phyloP scores from a whole-genome alignment of 768 basidiomycete species.

The Infundibulicybe gibba region DNA sequence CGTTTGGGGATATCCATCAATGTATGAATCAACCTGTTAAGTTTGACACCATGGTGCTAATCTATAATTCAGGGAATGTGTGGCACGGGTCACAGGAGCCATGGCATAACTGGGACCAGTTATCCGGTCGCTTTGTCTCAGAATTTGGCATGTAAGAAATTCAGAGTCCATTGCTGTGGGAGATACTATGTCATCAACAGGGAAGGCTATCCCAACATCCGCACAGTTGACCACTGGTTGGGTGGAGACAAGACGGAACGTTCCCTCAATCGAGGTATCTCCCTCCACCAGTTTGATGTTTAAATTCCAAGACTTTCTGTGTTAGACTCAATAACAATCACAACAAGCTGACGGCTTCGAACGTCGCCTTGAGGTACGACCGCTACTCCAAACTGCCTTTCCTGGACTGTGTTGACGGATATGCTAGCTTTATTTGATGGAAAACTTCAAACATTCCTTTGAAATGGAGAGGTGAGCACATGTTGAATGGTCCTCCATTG shows the following conservation, averaged over 20 bases:
- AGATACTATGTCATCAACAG: conserved; percentile 30
- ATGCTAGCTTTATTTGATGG: conserved; percentile 81
- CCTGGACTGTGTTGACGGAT: conserved; percentile 1
- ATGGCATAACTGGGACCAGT: conserved; percentile 91
- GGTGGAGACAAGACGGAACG: conserved; percentile 69
- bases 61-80: conserved; percentile 63
- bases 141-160: conserved; percentile 84
- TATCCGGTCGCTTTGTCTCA: conserved; percentile 89
- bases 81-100: conserved; percentile 94
- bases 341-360: conserved; percentile 89
- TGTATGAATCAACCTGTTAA: conserved; percentile 39
- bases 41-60: conserved; percentile 4
- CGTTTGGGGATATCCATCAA: conserved; percentile 88
- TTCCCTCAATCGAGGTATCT: conserved; percentile 83
- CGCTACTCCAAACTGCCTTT: neutral
- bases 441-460: conserved; percentile 90
- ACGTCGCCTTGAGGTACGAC: conserved; percentile 74
- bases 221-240: conserved; percentile 90
- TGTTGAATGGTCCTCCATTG: conserved; percentile 3
- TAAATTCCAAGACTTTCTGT: neutral
- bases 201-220: conserved; percentile 85
- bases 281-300: neutral
- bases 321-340: conserved; percentile 69
- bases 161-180: neutral
- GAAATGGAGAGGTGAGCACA: conserved; percentile 72